A percentile compares a stretch with the other conserved stretches of the same genome.
Evolutionary conservation across 768 basidiomycete genomes (phyloP).

Genomic region (Lactifluus pinguis): DNA sequence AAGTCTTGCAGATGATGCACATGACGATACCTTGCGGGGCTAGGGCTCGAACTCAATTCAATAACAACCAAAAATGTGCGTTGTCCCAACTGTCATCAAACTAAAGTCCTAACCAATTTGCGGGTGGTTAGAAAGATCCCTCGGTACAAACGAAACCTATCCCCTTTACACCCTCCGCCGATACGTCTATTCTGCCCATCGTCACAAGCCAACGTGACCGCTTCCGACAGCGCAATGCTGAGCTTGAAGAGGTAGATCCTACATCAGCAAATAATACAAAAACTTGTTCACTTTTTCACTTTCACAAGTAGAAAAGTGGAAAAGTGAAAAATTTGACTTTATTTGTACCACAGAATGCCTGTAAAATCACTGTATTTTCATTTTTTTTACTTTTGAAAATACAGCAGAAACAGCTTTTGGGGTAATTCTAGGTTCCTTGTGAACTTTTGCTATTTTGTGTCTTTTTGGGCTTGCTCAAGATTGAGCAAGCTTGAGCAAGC

Average conservation of each 20-base stretch:
- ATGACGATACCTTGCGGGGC: slow-evolving; percentile 46
- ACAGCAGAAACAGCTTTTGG: too few relatives aligned
- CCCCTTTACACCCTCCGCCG: slow-evolving; percentile 65
- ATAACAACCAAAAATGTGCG: slow-evolving; percentile 31
- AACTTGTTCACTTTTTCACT: too few relatives aligned
- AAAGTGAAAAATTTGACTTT: too few relatives aligned
- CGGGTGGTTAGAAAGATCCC: slow-evolving; percentile 17
- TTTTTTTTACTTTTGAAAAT: too few relatives aligned
- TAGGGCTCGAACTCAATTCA: slow-evolving; percentile 64
- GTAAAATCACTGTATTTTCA: too few relatives aligned
- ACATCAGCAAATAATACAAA: too few relatives aligned
- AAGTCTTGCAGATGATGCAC: slow-evolving; percentile 26
- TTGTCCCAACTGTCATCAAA: background rate
- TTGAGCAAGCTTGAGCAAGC: too few relatives aligned
- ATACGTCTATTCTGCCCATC: slow-evolving; percentile 95
- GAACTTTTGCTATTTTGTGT: too few relatives aligned
- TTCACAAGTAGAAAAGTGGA: too few relatives aligned
- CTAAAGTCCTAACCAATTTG: background rate
- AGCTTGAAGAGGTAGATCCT: slow-evolving; percentile 76
- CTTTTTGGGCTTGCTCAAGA: too few relatives aligned
- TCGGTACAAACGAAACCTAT: slow-evolving; percentile 50
- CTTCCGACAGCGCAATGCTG: slow-evolving; percentile 95
- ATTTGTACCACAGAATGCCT: too few relatives aligned
- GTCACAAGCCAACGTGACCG: slow-evolving; percentile 95
- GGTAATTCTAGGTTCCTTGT: too few relatives aligned